Evolutionary conservation across 192 early-diverging fungal genomes (phyloP), one percentile per base, ranked within the genome.

Genomic region (Spinellus fusiger): DNA sequence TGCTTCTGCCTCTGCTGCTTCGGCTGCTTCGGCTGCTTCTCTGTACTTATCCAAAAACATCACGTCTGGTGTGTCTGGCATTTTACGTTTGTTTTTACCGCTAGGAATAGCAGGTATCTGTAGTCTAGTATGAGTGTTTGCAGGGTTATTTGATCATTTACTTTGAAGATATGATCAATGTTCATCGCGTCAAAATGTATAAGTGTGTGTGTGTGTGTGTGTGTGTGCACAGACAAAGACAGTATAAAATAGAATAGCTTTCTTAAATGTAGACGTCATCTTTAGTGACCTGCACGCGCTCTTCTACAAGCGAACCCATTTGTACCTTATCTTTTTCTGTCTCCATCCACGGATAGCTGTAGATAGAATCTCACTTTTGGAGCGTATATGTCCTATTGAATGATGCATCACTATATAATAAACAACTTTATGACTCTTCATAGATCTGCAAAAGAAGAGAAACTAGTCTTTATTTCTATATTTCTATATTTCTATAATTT

Each of bases 71-170:
- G 60, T 72, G 1, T 66, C 63, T 8, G 71, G 64, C 59, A 75
- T 73, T 62, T 81, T 82, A 29, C 78, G 56, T 46, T 80, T 84
- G 58, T 76, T 81, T 26, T 64, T 62, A 20, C 69, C 71, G 47
- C 59, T 75, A 12, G 74, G 76, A 49, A 78, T 75, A 18, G 72
- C 61, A 49, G 73, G 69, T 44, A 72, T 65, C 73, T 70, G 54
- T 12, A 58, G 29, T 50, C 13, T 20, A 46, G 15, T 44, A 18
- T 59, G 31, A 48, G 15, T 15, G 9, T 48, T 29, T 49, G 31
- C 34, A 20, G 23, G 34, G 15, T 18, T n/a, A 20, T 13, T 4
- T 2, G 16, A 22, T 35, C 16, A 13, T 20, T 23, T 54, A 74
- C 73, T 59, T 71, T 71, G 56, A 74, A 74, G 23, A 74, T 44